These are phyloP conservation scores for Leishmania turanica DNA, from an alignment of 208 protist genomes.

Conservation along the genomic window DNA sequence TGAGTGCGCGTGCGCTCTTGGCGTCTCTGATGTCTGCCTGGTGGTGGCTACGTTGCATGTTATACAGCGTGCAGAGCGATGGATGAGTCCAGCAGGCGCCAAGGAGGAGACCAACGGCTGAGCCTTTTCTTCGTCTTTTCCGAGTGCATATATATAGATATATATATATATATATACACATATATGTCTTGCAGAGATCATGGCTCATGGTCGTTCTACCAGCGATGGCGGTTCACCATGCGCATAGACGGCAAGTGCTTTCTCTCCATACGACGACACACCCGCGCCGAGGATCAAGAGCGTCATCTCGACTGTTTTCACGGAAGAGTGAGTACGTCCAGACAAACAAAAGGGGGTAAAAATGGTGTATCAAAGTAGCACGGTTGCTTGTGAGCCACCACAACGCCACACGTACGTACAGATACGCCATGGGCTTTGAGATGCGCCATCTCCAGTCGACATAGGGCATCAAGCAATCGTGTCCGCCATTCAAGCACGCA, in stretches of 20 bases:
- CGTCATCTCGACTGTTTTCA: not conserved
- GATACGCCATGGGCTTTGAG: not conserved
- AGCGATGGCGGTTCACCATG: not conserved
- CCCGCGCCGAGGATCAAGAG: not conserved
- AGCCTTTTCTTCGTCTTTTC: not conserved
- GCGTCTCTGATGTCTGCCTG: not conserved
- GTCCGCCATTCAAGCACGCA: not conserved
- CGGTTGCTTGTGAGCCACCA: not conserved
- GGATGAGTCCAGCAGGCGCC: not conserved
- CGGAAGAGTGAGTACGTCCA: not conserved
- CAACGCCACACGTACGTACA: not conserved
- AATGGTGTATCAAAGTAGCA: not conserved
- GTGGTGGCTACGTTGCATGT: not conserved
- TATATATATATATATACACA: too few species aligned
- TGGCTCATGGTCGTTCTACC: not conserved
- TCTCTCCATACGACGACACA: not conserved
- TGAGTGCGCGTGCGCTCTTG: not conserved
- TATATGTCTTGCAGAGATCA: not conserved
- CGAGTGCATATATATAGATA: too few species aligned
- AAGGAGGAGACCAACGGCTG: not conserved
- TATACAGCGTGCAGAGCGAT: not conserved
- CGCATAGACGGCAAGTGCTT: not conserved
- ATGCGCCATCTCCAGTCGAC: not conserved
- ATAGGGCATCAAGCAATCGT: not conserved
- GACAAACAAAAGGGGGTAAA: not conserved